Base-by-base conservation (phyloP, 2,329 filamentous ascomycete species). In the Pseudogymnoascus sp. region DNA sequence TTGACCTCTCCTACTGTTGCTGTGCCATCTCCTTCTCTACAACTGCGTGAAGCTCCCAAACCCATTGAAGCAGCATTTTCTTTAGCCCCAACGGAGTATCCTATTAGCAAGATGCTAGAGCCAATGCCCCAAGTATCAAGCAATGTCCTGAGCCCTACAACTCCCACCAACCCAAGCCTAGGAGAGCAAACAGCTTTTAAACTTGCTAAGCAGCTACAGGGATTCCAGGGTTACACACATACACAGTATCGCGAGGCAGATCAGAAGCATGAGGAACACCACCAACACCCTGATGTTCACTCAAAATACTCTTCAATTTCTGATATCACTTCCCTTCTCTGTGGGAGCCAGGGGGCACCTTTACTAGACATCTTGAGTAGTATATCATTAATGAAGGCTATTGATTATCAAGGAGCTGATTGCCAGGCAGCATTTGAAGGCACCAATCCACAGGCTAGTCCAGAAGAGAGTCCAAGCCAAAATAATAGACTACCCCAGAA, bases 211-310 rank as follows among this genome's bases (percentile, higher is more conserved):
- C 58, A 60, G 33, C 58, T 60, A 15, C 36, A 12, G 15, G n/a
- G 21, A 38, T 60, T 60, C 33, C 58, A 60, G 17, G 58, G 58
- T 29, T 60, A 33, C 39, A 60, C 29, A 7, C 15, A 60, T 21
- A 33, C 35, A 21, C 35, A 60, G 36, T 33, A 60, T 27, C 58
- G 27, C 15, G 7, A 39, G 39, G 29, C 35, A 12, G 15, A 60
- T 39, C 29, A 42, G 5, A 33, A 27, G 31, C 58, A 60, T 60
- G n/a, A 39, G 36, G 13, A 39, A 15, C n/a, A 39, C n/a, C 36
- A 39, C 36, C 36, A 39, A 39, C 36, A 13, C n/a, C 36, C 36
- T 39, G n/a, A 15, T 39, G 36, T 39, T 39, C 36, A 39, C n/a
- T 39, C 36, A 7, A 13, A 15, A 39, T 39, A 13, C 36, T 39